phyloP scores from a whole-genome alignment of 352 stramenopile genomes.

The Pythium dissotocum region DNA sequence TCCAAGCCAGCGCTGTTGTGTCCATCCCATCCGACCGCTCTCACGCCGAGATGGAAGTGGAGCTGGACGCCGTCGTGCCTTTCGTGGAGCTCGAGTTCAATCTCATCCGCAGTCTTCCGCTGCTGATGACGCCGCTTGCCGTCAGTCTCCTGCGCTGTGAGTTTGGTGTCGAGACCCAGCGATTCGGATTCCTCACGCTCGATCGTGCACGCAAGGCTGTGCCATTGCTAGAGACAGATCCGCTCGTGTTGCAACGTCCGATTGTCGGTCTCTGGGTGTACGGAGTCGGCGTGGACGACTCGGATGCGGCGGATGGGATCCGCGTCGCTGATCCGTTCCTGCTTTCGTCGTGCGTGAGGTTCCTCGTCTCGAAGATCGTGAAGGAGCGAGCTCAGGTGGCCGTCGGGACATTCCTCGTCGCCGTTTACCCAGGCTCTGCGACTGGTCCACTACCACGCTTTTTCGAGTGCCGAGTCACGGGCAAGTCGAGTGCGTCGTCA shows the following conservation, averaged over 20 bases:
- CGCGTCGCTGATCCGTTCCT: constrained; percentile 57
- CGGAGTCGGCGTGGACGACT: constrained; percentile 54
- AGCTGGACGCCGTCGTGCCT: constrained; percentile 42
- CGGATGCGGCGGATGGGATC: constrained; percentile 24
- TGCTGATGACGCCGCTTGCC: constrained; percentile 76
- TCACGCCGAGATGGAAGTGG: constrained; percentile 23
- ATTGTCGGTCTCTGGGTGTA: constrained; percentile 79
- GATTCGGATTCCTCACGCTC: constrained; percentile 69
- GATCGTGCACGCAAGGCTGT: constrained; percentile 78
- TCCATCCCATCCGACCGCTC: constrained; percentile 4
- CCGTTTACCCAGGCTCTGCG: constrained; percentile 44
- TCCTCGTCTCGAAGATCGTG: constrained; percentile 48
- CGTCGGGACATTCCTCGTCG: constrained; percentile 66
- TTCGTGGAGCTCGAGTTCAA: constrained; percentile 43
- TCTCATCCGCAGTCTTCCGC: constrained; percentile 67
- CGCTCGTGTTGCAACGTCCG: constrained; percentile 63
- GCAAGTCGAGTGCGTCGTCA: constrained; percentile 7
- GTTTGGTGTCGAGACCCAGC: constrained; percentile 39
- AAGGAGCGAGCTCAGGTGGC: constrained; percentile 60
- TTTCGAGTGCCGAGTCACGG: constrained; percentile 60
- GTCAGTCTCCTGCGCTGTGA: constrained; percentile 57
- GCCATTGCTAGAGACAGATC: constrained; percentile 68
- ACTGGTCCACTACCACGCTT: constrained; percentile 58
- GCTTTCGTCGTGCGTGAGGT: constrained; percentile 59
- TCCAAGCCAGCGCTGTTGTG: constrained; percentile 12